Percentiles rank a stretch among this genome's conserved stretches.
Conservation (phyloP, 2,329 filamentous ascomycete genomes). For the Aspergillus hiratsukae region DNA sequence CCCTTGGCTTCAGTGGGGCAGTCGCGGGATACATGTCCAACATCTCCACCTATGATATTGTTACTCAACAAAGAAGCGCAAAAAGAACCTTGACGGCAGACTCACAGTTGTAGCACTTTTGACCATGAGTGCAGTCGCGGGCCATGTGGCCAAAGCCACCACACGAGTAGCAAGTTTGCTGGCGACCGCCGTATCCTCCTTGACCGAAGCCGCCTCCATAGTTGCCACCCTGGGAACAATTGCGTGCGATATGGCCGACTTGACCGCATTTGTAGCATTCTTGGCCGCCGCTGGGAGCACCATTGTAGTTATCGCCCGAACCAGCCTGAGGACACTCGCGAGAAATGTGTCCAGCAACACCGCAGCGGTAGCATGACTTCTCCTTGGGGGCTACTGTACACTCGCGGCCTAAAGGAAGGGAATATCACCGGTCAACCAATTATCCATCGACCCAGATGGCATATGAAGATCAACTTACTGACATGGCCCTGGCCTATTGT, state of each 20-base stretch:
- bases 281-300: slow-evolving; percentile 49
- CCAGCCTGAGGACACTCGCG: slow-evolving; percentile 61
- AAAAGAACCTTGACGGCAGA: neutral
- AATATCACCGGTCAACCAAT: slow-evolving; percentile 1
- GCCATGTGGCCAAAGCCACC: slow-evolving; percentile 97
- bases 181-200: slow-evolving; percentile 49
- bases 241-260: slow-evolving; percentile 87
- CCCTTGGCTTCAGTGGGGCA: slow-evolving; percentile 86
- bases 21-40: slow-evolving; percentile 91
- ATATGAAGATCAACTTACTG: slow-evolving; percentile 51
- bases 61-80: slow-evolving; percentile 3
- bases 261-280: slow-evolving; percentile 99
- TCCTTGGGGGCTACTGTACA: slow-evolving; percentile 88
- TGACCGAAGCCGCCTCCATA: slow-evolving; percentile 45
- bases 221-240: slow-evolving; percentile 50
- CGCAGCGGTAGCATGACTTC: slow-evolving; percentile 63
- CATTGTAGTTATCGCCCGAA: slow-evolving; percentile 44
- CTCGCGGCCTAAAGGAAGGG: slow-evolving; percentile 64
- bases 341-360: slow-evolving; percentile 82
- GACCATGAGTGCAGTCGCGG: slow-evolving; percentile 96
- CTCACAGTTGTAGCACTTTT: slow-evolving; percentile 99
- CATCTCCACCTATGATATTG: slow-evolving; percentile 62
- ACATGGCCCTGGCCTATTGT: slow-evolving; percentile 64
- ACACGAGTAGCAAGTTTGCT: slow-evolving; percentile 96
- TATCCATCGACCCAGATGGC: neutral